Conservation (phyloP, 1,284 basidiomycete species). For the Tilletia indica region DNA sequence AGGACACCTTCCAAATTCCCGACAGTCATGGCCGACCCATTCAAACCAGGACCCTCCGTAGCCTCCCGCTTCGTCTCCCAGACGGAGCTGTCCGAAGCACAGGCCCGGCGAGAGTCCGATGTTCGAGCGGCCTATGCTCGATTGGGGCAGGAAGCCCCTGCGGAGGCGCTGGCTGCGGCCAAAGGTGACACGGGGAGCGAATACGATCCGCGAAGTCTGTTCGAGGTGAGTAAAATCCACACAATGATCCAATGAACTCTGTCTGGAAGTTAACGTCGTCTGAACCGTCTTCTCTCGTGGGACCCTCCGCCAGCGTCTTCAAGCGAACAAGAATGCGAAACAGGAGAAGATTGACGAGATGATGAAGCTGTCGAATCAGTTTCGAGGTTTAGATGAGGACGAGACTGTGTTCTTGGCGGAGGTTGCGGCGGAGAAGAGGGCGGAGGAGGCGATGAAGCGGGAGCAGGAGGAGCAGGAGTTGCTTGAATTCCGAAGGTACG, state of each 20-base stretch:
- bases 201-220: slow-evolving; percentile 83
- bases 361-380: slow-evolving; percentile 49
- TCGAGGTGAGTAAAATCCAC: slow-evolving; percentile 60
- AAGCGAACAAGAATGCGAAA: slow-evolving; percentile 45
- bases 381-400: slow-evolving; percentile 49
- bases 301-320: slow-evolving; percentile 23
- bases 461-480: slow-evolving; percentile 33
- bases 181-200: slow-evolving; percentile 38
- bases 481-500: slow-evolving; percentile 35
- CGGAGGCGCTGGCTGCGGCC: slow-evolving; percentile 71
- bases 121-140: slow-evolving; percentile 90
- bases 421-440: slow-evolving; percentile 28
- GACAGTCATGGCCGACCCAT: background rate
- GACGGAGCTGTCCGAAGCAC: slow-evolving; percentile 74
- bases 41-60: slow-evolving; percentile 26
- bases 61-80: slow-evolving; percentile 65
- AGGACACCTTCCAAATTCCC: background rate
- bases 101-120: slow-evolving; percentile 73
- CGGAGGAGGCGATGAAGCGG: slow-evolving; percentile 26
- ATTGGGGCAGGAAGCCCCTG: slow-evolving; percentile 71
- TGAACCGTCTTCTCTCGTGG: background rate
- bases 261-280: no score
- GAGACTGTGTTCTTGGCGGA: slow-evolving; percentile 45
- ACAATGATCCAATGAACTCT: background rate
- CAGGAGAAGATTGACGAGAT: slow-evolving; percentile 46